These are phyloP conservation scores for Pulveroboletus sp. DNA, from an alignment of 768 basidiomycete species.

Conservation along the genomic window DNA sequence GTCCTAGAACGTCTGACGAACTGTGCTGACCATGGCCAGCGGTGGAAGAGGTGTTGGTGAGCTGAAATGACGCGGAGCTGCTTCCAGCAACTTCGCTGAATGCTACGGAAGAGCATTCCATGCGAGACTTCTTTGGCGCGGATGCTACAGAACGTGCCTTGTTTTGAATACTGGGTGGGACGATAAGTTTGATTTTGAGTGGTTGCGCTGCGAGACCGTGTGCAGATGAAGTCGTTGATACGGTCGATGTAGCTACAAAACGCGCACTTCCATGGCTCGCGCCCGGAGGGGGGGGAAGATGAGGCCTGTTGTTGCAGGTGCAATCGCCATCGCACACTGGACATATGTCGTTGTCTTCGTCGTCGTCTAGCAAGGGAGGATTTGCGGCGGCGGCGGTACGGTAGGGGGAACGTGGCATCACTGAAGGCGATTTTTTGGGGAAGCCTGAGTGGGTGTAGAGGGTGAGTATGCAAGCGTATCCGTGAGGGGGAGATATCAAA, in stretches of 20 bases:
- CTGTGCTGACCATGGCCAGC: conserved; percentile 23
- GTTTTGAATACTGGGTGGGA: conserved; percentile 53
- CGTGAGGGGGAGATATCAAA: conserved; percentile 21
- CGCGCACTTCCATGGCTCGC: conserved; percentile 32
- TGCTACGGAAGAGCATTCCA: conserved; percentile 27
- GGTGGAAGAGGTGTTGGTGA: conserved; percentile 21
- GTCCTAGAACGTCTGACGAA: conserved; percentile 16
- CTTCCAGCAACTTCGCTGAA: conserved; percentile 36
- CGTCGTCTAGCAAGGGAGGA: conserved; percentile 42
- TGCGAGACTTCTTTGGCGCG: conserved; percentile 27
- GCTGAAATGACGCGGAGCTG: conserved; percentile 14
- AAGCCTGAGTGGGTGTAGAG: conserved; percentile 27
- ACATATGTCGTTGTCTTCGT: conserved; percentile 84
- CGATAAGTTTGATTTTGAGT: conserved; percentile 71
- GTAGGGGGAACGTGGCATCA: conserved; percentile 67
- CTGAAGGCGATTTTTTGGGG: conserved; percentile 49
- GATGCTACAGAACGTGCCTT: conserved; percentile 32
- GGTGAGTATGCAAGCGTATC: conserved; percentile 25
- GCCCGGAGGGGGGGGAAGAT: conserved; percentile 27
- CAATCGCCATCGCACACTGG: conserved; percentile 89
- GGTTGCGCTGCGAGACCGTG: conserved; percentile 27
- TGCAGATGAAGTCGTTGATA: conserved; percentile 33
- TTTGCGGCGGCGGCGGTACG: conserved; percentile 52
- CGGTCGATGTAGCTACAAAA: conserved; percentile 36
- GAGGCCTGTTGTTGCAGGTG: conserved; percentile 58